phyloP scores from a whole-genome alignment of 1,284 basidiomycete species.

The Boletus sp. region DNA sequence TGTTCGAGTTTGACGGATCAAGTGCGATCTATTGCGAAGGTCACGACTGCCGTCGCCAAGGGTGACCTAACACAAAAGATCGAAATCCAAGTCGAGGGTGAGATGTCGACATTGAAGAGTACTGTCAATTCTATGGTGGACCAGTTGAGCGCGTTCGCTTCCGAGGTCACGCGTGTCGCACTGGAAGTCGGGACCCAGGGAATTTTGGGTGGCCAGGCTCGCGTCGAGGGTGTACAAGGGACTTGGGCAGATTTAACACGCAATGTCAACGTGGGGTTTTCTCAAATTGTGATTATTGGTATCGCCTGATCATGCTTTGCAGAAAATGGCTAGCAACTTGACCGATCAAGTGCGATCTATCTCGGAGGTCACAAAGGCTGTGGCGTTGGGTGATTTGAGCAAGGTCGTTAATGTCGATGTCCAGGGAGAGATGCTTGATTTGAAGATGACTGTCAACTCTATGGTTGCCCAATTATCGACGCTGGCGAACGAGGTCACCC shows the following conservation, averaged over 20 bases:
- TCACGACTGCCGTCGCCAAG: slow-evolving; percentile 89
- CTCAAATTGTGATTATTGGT: slow-evolving; percentile 15
- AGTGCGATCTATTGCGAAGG: slow-evolving; percentile 88
- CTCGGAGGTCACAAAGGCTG: slow-evolving; percentile 94
- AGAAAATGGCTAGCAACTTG: slow-evolving; percentile 89
- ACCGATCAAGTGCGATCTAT: slow-evolving; percentile 98
- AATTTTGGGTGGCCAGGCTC: slow-evolving; percentile 89
- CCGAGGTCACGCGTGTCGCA: slow-evolving; percentile 93
- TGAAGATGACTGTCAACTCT: slow-evolving; percentile 88
- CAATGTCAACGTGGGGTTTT: slow-evolving; percentile 72
- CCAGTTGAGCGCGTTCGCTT: slow-evolving; percentile 87
- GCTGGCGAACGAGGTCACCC: slow-evolving; percentile 81
- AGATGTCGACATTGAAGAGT: slow-evolving; percentile 81
- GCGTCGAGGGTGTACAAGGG: slow-evolving; percentile 89
- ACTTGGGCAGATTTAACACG: slow-evolving; percentile 91
- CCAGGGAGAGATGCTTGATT: slow-evolving; percentile 93
- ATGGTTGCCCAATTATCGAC: slow-evolving; percentile 88
- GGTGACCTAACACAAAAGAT: slow-evolving; percentile 91
- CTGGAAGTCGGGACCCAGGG: slow-evolving; percentile 90
- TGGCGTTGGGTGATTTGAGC: slow-evolving; percentile 87
- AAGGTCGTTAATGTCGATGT: slow-evolving; percentile 94
- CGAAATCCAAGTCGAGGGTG: slow-evolving; percentile 88
- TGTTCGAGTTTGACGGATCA: slow-evolving; percentile 91
- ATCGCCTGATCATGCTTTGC: slow-evolving; percentile 15
- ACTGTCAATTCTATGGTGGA: slow-evolving; percentile 89